Base-by-base conservation (phyloP, 306 rosid genomes). In the Fragaria vesca region DNA sequence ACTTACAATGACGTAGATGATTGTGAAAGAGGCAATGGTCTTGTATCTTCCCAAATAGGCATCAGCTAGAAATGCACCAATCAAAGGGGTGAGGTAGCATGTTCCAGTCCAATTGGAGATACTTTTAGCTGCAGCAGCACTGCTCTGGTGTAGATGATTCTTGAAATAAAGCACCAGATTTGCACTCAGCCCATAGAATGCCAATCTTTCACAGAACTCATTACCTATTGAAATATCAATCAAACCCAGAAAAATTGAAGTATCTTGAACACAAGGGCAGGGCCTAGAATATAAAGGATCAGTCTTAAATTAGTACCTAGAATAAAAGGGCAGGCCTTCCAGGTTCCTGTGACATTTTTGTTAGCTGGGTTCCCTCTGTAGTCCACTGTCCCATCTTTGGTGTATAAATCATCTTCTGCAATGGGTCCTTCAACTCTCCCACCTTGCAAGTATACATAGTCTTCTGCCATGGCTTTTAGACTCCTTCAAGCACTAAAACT, bases 301-400 rank as follows among this genome's bases (percentile, higher is more conserved):
- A 12, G 38, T 34, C 66, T 34, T 72, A 2, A 52, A 52, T 6
- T 6, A 36, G 60, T 58, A 74, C 78, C 78, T 40, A 74, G 55
- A 58, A 74, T 74, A 65, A 58, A 74, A 46, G 69, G 69, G 69
- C 78, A 74, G 3, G 78, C 68, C 34, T 60, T 74, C 69, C 78
- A 74, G 48, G 47, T 58, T 58, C 78, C 78, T 40, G 78, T 74
- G 28, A 21, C 42, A 32, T 9, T 42, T 65, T 74, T 74, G 50
- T 43, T 74, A 13, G 78, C 78, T 21, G 55, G 78, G 28, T 40
- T 57, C 16, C 40, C 48, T 40, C 62, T 40, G 69, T 40, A 38
- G 34, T 74, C 78, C 69, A 74, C 55, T 5, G 78, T 74, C 24
- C 78, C 78, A 60, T 74, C 78, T 74, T 74, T 74, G 48, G 78